A percentile compares a stretch with the other conserved stretches of the same genome.
These are phyloP conservation scores for Aspergillus ellipticus DNA, from an alignment of 495 filamentous ascomycete genomes.

Conservation along the genomic window DNA sequence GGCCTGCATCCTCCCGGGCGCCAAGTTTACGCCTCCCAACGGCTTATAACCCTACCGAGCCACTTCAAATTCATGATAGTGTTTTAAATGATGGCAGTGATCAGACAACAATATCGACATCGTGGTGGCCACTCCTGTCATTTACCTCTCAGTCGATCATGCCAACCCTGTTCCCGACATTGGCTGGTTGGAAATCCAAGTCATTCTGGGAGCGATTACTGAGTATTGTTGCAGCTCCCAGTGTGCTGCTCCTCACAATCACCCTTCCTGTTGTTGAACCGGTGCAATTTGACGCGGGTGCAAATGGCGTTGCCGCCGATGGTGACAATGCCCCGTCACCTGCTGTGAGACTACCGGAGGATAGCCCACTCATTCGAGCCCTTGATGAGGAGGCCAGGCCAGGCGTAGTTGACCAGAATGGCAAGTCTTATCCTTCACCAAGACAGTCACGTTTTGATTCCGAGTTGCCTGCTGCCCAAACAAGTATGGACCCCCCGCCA, in stretches of 20 bases:
- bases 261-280: slow-evolving; percentile 89
- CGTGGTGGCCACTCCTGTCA: slow-evolving; percentile 73
- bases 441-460: slow-evolving; percentile 38
- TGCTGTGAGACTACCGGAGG: slow-evolving; percentile 38
- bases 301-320: slow-evolving; percentile 30
- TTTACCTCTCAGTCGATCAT: slow-evolving; percentile 64
- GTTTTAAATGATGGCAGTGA: slow-evolving; percentile 16
- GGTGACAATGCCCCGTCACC: slow-evolving; percentile 24
- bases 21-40: slow-evolving; percentile 52
- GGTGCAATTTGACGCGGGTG: slow-evolving; percentile 45
- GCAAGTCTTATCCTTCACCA: slow-evolving; percentile 14
- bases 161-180: slow-evolving; percentile 81
- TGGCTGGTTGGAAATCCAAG: slow-evolving; percentile 76
- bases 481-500: slow-evolving; percentile 19
- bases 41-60: slow-evolving; percentile 49
- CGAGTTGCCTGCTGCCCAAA: slow-evolving; percentile 33
- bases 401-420: slow-evolving; percentile 14
- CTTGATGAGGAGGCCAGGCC: slow-evolving; percentile 13
- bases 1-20: slow-evolving; percentile 42
- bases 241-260: slow-evolving; percentile 83
- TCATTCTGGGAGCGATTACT: slow-evolving; percentile 70
- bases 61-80: slow-evolving; percentile 29
- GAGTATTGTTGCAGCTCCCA: slow-evolving; percentile 77
- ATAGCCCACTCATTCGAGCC: slow-evolving; percentile 36
- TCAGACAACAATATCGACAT: slow-evolving; percentile 10